Percentiles rank a stretch among this genome's conserved stretches.
Conservation (phyloP, 1,139 yeast species). For the Pichia sp. region DNA sequence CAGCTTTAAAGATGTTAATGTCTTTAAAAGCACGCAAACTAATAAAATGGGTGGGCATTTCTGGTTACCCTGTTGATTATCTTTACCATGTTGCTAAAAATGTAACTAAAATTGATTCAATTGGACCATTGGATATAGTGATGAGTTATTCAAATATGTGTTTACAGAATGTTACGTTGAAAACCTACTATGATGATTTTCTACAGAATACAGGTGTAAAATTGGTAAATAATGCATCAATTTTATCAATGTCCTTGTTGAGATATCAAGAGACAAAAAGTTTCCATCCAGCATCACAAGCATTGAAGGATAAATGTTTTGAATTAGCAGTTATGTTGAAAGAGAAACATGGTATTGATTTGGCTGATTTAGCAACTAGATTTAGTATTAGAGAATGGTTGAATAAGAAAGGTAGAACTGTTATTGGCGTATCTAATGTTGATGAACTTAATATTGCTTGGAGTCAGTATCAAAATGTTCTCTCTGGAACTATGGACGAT, state of each 20-base stretch:
- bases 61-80: constrained; percentile 80
- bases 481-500: constrained; percentile 29
- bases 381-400: constrained; percentile 63
- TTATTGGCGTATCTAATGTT: constrained; percentile 63
- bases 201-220: constrained; percentile 47
- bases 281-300: constrained; percentile 76
- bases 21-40: constrained; percentile 57
- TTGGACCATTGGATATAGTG: constrained; percentile 60
- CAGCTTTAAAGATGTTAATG: constrained; percentile 56
- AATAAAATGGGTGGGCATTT: constrained; percentile 62
- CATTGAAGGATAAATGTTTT: constrained; percentile 48
- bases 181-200: constrained; percentile 44
- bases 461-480: constrained; percentile 47
- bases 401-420: constrained; percentile 45
- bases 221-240: constrained; percentile 68
- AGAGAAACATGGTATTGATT: constrained; percentile 40
- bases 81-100: constrained; percentile 42
- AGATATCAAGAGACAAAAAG: constrained; percentile 58
- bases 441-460: constrained; percentile 60
- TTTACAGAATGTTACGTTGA: constrained; percentile 62
- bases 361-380: constrained; percentile 77
- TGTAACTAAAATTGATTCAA: constrained; percentile 30
- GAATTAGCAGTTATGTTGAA: constrained; percentile 43
- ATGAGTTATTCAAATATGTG: constrained; percentile 80
- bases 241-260: constrained; percentile 79